These are phyloP conservation scores for Fulvia fulva DNA, from an alignment of 2,329 filamentous ascomycete genomes.

Conservation along the genomic window DNA sequence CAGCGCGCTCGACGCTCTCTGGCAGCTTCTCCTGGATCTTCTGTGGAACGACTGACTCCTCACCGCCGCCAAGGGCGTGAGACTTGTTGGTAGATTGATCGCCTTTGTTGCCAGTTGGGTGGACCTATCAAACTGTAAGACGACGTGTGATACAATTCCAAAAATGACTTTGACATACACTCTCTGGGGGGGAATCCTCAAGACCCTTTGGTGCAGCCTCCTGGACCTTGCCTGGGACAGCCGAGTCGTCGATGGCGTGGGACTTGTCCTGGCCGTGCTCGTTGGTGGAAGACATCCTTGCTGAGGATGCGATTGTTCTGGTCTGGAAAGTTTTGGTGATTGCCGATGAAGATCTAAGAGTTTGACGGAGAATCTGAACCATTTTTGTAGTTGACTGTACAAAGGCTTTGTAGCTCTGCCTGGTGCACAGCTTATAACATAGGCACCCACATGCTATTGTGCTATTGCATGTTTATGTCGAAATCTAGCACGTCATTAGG, in stretches of 20 bases:
- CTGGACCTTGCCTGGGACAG: neutral
- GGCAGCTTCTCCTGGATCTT: conserved; percentile 1
- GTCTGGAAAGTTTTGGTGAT: neutral
- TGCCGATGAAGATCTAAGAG: neutral
- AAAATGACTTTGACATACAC: neutral
- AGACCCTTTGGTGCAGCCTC: neutral
- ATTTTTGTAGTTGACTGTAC: neutral
- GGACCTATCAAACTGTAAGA: neutral
- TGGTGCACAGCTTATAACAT: neutral
- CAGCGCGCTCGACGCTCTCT: conserved; percentile 3
- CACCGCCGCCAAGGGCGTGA: neutral
- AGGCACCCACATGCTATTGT: neutral
- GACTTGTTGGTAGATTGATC: neutral
- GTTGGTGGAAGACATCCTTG: neutral
- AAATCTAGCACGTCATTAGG: conserved; percentile 1
- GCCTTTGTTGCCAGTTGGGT: neutral
- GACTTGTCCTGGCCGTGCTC: neutral
- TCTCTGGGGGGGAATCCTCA: neutral
- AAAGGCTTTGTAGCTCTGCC: neutral
- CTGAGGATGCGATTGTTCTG: neutral
- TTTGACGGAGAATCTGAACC: neutral
- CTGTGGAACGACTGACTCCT: conserved; percentile 1
- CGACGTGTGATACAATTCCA: neutral
- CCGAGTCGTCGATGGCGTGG: neutral
- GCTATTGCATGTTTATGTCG: neutral